phyloP scores from a whole-genome alignment of 2,329 filamentous ascomycete genomes.

The Ramularia endophylla region DNA sequence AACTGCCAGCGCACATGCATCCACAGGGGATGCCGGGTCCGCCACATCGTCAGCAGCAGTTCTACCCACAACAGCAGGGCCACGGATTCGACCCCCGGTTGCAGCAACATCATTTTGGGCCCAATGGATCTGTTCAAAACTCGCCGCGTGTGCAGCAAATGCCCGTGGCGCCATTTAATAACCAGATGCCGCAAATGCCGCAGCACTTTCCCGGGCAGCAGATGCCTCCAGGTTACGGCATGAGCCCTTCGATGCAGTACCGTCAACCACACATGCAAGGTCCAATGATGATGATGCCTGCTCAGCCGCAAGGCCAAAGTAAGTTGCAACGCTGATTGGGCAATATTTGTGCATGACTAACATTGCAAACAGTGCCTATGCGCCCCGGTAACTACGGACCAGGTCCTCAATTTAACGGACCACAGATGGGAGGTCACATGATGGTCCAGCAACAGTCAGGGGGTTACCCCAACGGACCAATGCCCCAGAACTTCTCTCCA shows the following conservation, averaged over 20 bases:
- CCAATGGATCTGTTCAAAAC: conserved; percentile 67
- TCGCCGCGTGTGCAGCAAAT: conserved; percentile 70
- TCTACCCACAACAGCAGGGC: conserved; percentile 66
- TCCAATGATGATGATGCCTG: conserved; percentile 23
- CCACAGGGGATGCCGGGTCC: conserved; percentile 54
- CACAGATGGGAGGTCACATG: conserved; percentile 61
- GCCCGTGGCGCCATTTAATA: conserved; percentile 45
- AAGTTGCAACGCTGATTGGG: conserved; percentile 9
- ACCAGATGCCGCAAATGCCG: conserved; percentile 38
- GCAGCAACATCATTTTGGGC: conserved; percentile 67
- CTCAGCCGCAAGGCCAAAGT: conserved; percentile 21
- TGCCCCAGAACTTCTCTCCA: conserved; percentile 67
- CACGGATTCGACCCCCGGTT: conserved; percentile 75
- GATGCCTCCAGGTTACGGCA: conserved; percentile 60
- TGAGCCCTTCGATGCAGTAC: conserved; percentile 58
- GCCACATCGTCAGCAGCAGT: conserved; percentile 72
- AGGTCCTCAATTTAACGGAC: conserved; percentile 14
- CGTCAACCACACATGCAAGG: conserved; percentile 22
- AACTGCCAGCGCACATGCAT: conserved; percentile 76
- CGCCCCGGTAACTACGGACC: conserved; percentile 16
- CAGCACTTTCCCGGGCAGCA: conserved; percentile 63
- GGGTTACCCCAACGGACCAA: conserved; percentile 65
- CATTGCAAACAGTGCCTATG: conserved; percentile 53
- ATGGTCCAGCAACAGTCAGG: conserved; percentile 72
- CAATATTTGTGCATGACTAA: conserved; percentile 51